Conservation (phyloP, 202 grass and related monocot species). For the Bolboschoenoplectus hybrid region DNA sequence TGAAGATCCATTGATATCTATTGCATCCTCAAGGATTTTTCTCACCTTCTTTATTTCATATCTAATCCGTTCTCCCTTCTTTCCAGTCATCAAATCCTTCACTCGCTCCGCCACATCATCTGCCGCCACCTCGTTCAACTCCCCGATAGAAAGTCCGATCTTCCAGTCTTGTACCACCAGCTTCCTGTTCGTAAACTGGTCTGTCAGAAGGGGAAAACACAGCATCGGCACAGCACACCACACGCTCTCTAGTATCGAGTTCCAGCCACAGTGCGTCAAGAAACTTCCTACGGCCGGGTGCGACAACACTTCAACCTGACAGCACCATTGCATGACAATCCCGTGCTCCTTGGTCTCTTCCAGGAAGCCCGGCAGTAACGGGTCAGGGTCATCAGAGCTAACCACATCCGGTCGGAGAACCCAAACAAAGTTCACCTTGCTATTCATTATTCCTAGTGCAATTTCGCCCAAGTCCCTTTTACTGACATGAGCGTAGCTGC, state of each 20-base stretch:
- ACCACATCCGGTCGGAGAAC: constrained; percentile 57
- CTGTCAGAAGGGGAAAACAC: constrained; percentile 73
- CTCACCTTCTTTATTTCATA: constrained; percentile 45
- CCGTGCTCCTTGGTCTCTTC: constrained; percentile 35
- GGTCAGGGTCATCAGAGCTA: constrained; percentile 54
- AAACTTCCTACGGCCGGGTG: constrained; percentile 60
- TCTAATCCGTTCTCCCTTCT: constrained; percentile 40
- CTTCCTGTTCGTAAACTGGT: constrained; percentile 64
- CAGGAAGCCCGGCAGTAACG: constrained; percentile 48
- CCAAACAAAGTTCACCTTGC: constrained; percentile 66
- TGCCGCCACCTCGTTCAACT: constrained; percentile 39
- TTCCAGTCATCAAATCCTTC: constrained; percentile 43
- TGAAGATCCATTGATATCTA: constrained; percentile 51
- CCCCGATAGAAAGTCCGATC: constrained; percentile 48
- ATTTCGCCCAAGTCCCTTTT: constrained; percentile 56
- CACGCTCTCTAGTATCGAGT: constrained; percentile 67
- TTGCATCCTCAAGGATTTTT: constrained; percentile 42
- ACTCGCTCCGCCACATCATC: constrained; percentile 38
- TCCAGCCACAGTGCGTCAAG: constrained; percentile 81
- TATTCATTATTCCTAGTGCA: constrained; percentile 54
- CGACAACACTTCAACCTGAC: constrained; percentile 63
- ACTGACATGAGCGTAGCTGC: constrained; percentile 60
- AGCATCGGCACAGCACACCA: constrained; percentile 74
- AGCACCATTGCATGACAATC: constrained; percentile 66
- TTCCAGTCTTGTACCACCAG: constrained; percentile 55